These are phyloP conservation scores for Pilaira anomala DNA, from an alignment of 192 early-diverging fungal genomes.

Conservation along the genomic window DNA sequence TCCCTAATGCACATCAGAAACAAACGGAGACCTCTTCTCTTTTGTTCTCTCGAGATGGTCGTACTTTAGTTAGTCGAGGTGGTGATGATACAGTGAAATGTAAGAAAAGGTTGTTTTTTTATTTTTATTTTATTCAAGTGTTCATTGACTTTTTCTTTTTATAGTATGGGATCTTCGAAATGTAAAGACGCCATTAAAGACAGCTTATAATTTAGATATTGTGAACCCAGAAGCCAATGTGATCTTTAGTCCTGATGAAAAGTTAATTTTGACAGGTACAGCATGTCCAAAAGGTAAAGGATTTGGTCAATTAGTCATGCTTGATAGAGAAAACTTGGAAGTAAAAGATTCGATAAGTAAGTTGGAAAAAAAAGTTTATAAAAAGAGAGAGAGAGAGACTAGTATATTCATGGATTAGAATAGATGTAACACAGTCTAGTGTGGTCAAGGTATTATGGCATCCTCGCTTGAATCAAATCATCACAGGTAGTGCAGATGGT, in stretches of 20 bases:
- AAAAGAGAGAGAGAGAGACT: background rate
- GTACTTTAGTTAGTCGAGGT: conserved; percentile 69
- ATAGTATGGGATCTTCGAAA: conserved; percentile 87
- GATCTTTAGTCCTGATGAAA: conserved; percentile 81
- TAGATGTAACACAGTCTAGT: conserved; percentile 50
- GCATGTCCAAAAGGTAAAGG: conserved; percentile 69
- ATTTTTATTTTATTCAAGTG: background rate
- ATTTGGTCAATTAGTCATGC: conserved; percentile 61
- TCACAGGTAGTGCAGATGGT: conserved; percentile 75
- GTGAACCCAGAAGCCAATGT: conserved; percentile 76
- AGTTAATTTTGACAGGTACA: conserved; percentile 74
- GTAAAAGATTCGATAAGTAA: conserved; percentile 50
- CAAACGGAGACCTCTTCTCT: conserved; percentile 69
- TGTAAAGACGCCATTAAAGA: conserved; percentile 60
- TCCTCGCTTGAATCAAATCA: conserved; percentile 78
- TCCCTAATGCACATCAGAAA: conserved; percentile 68
- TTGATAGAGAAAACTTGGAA: conserved; percentile 60
- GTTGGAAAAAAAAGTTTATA: conserved; percentile 15
- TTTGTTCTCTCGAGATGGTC: conserved; percentile 63
- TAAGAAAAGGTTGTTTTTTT: conserved; percentile 9
- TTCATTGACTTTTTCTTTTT: background rate
- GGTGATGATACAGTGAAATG: conserved; percentile 85
- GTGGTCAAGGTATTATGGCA: conserved; percentile 86
- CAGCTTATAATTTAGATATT: conserved; percentile 50
- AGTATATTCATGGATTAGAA: background rate